Percentiles rank a stretch among this genome's conserved stretches.
These are phyloP conservation scores for Kodamaea restingae DNA, from an alignment of 805 yeast genomes.

Conservation along the genomic window DNA sequence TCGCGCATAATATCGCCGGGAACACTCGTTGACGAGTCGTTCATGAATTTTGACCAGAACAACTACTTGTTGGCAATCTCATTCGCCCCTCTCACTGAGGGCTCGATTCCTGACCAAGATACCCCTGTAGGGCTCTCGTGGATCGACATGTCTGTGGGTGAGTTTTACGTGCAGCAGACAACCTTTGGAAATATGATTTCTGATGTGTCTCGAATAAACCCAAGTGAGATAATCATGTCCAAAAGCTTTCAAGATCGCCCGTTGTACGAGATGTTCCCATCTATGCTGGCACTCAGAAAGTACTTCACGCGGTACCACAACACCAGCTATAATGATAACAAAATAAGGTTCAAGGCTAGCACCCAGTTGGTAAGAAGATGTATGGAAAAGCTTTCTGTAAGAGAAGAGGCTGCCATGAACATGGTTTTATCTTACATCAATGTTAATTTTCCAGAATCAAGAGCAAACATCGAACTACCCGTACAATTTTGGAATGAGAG, in stretches of 20 bases:
- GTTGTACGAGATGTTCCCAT: slow-evolving; percentile 47
- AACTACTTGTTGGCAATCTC: slow-evolving; percentile 67
- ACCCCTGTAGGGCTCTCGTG: slow-evolving; percentile 70
- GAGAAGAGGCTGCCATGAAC: slow-evolving; percentile 58
- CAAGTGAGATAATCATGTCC: slow-evolving; percentile 70
- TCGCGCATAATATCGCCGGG: slow-evolving; percentile 88
- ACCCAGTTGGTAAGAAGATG: slow-evolving; percentile 33
- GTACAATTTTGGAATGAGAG: slow-evolving; percentile 47
- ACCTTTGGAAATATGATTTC: slow-evolving; percentile 57
- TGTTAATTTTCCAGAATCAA: slow-evolving; percentile 67
- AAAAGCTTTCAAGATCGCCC: slow-evolving; percentile 39
- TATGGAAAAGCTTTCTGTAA: slow-evolving; percentile 34
- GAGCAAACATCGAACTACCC: slow-evolving; percentile 66
- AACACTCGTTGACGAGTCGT: slow-evolving; percentile 81
- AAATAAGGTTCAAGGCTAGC: slow-evolving; percentile 29
- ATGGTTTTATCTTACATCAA: slow-evolving; percentile 61
- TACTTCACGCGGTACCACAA: slow-evolving; percentile 57
- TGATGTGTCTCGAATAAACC: slow-evolving; percentile 72
- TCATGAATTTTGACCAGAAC: slow-evolving; percentile 66
- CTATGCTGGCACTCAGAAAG: slow-evolving; percentile 44
- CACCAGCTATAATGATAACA: slow-evolving; percentile 27
- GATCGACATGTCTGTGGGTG: slow-evolving; percentile 87
- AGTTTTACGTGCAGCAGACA: slow-evolving; percentile 64
- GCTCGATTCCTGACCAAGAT: slow-evolving; percentile 32
- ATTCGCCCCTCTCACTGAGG: slow-evolving; percentile 45